Percentiles rank a stretch among this genome's conserved stretches.
These are phyloP conservation scores for Peronospora belbahrii DNA, from an alignment of 352 stramenopile genomes.

Conservation along the genomic window DNA sequence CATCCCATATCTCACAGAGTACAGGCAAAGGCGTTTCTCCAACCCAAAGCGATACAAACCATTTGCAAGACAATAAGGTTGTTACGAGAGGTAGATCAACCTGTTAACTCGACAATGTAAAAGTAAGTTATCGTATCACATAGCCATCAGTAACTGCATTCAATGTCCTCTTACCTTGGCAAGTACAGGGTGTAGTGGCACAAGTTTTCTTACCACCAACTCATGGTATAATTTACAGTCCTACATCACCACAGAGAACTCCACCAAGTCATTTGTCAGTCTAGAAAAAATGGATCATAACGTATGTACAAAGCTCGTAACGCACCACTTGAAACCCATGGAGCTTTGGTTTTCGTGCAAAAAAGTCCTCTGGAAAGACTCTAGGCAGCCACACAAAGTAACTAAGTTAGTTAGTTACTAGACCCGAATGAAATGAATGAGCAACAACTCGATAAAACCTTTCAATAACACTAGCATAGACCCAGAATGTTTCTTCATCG, in stretches of 20 bases:
- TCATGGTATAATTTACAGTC: constrained; percentile 55
- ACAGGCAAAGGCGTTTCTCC: constrained; percentile 40
- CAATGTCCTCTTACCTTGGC: constrained; percentile 22
- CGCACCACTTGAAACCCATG: constrained; percentile 67
- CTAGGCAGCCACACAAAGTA: constrained; percentile 21
- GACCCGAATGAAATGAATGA: too few relatives aligned
- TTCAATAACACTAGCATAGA: constrained; percentile 64
- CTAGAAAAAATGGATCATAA: neutral
- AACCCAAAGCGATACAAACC: constrained; percentile 71
- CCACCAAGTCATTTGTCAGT: neutral
- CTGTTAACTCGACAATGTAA: constrained; percentile 12
- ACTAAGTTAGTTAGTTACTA: too few relatives aligned
- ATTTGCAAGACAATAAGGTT: constrained; percentile 65
- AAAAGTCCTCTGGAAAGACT: constrained; percentile 69
- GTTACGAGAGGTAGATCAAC: constrained; percentile 49
- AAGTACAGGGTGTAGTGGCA: constrained; percentile 42
- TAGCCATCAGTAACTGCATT: neutral
- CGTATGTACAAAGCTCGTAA: neutral
- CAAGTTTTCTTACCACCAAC: constrained; percentile 42
- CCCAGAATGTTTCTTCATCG: constrained; percentile 66
- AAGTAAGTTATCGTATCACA: neutral
- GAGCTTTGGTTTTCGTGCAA: constrained; percentile 52
- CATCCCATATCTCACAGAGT: constrained; percentile 51
- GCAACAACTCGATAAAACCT: constrained; percentile 13
- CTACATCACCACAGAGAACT: constrained; percentile 10